Evolutionary conservation across 257 asterid genomes (phyloP).

Genomic region (Nyctanthes arbortristis): DNA sequence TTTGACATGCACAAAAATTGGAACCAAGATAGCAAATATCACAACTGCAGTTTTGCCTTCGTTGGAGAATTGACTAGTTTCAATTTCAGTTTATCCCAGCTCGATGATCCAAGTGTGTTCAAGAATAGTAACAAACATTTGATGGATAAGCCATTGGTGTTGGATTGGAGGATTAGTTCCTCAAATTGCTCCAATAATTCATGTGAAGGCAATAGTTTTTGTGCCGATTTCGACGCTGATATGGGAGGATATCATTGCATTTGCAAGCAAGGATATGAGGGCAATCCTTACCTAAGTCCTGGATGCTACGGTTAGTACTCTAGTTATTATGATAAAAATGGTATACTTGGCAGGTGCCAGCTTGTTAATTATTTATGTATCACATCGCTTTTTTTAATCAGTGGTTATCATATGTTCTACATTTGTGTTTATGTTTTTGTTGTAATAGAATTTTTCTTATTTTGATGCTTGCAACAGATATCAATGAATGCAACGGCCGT

Average conservation of each 20-base stretch:
- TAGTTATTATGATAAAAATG: no score
- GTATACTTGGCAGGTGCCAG: no score
- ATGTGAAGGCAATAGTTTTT: constrained; percentile 11
- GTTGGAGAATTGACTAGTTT: not conserved
- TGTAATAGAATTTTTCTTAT: no score
- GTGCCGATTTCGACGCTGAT: constrained; percentile 9
- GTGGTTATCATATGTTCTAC: no score
- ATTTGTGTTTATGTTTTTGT: no score
- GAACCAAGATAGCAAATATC: not conserved
- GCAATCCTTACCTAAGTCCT: constrained; percentile 31
- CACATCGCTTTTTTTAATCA: no score
- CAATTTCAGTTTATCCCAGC: constrained; percentile 2
- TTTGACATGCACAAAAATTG: not conserved
- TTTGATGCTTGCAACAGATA: no score
- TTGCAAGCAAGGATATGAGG: constrained; percentile 20
- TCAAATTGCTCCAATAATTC: constrained; percentile 14
- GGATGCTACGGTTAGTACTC: constrained; percentile 34
- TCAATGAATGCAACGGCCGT: no score
- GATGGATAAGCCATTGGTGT: constrained; percentile 9
- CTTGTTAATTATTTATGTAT: no score
- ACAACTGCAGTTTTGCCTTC: constrained; percentile 20
- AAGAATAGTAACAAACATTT: not conserved
- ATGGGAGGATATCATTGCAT: constrained; percentile 26
- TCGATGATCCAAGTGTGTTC: not conserved
- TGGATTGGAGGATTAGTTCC: constrained; percentile 26